Evolutionary conservation across 2,329 filamentous ascomycete genomes (phyloP), one percentile per base, ranked within the genome.

Genomic region (Aspergillus ruber): DNA sequence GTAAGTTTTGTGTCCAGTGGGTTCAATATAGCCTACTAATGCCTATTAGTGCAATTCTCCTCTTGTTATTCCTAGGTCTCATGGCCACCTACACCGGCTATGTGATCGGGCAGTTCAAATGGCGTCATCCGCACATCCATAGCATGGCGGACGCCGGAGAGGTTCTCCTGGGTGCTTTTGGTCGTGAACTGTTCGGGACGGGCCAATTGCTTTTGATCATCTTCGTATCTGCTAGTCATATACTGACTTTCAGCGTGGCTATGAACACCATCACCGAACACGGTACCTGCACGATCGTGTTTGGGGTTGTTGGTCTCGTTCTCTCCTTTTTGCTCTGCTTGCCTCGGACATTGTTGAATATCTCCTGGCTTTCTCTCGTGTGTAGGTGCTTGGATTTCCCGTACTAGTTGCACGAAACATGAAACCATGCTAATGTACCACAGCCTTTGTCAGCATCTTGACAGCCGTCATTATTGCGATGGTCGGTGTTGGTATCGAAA

Each of bases 151-250:
- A 87, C 57, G 83, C 80, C 15, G 83, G 82, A 1, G 68, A 74
- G 27, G 68, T 85, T 47, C 72, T 86, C 43, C 71, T 76, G 50
- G 84, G 84, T n/a, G 68, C 65, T 6, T 67, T 79, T 23, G 82
- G 80, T 1, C 77, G 80, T 50, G 80, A 84, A 62, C 51, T 86
- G 29, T 71, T 84, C 27, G 81, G 80, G 23, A 66, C 71, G 48
- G 81, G 78, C 53, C 82, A 84, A 53, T 65, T 76, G 4, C 65
- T 86, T 13, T 78, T 85, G 60, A 68, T 86, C 29, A 67, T 83
- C 49, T 84, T 87, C 66, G 77, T 85, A 51, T 80, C 83, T 62
- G 82, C 77, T 25, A 83, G 82, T 12, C 85, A 88, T 65, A 74
- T 84, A 46, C 67, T 86, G 49, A 84, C 82, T 0, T 85, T 85